Base-by-base conservation (phyloP, 768 basidiomycete species). In the Mycena indigotica region DNA sequence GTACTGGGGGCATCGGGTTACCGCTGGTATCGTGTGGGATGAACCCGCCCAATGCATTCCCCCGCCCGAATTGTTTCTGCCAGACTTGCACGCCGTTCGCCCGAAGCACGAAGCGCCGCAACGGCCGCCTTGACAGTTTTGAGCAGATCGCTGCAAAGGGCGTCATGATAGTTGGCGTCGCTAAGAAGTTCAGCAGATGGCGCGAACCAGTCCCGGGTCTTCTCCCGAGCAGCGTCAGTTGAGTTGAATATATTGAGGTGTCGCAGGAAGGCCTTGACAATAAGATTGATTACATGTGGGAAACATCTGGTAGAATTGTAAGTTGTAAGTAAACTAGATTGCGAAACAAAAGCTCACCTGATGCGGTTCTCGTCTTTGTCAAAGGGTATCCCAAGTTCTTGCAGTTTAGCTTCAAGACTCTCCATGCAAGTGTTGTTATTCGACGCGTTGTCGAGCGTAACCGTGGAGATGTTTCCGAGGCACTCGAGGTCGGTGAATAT, bases 21-120 rank as follows among this genome's bases (percentile, higher is more conserved):
- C 35, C 35, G n/a, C n/a, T n/a, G 35, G 12, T 10, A n/a, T 38
- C 35, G 35, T 38, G 35, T n/a, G 35, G 35, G 35, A 38, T n/a
- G n/a, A 38, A 62, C 1, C 51, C 56, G 4, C 52, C 60, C 1
- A 24, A 26, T 5, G 1, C 28, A 23, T 67, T 64, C 2, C 66
- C 66, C 32, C 52, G 17, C 19, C 23, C 23, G 12, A 66, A 62
- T 3, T 39, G 48, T 1, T 10, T 32, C 25, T 29, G 19, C 12
- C 24, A 67, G 46, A 4, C 28, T 52, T n/a, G 62, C 58, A 3
- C 57, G 53, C 0, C 64, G 53, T 17, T 56, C 52, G 4, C 63
- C 64, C 1, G 63, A 67, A 4, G 50, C 62, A 23, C 57, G 56
- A 24, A 53, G 60, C 12, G 62, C 62, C 2, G 59, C 53, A 12